phyloP scores from a whole-genome alignment of 2,329 filamentous ascomycete species.

The Penicillium concentricum region DNA sequence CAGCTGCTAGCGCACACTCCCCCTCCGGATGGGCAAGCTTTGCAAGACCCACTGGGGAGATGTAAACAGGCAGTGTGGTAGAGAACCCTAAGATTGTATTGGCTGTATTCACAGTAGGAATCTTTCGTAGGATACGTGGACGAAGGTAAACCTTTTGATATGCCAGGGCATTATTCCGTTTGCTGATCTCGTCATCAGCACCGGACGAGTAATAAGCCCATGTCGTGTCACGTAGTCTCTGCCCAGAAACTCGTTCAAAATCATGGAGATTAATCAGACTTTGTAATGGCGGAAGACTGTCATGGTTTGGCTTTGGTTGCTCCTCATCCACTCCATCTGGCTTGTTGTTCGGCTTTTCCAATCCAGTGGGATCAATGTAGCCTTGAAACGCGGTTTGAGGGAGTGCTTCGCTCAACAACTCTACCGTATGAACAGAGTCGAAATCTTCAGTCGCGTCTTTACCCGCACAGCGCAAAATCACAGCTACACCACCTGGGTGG shows the following conservation, averaged over 20 bases:
- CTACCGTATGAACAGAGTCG: slow-evolving; percentile 34
- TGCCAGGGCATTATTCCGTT: slow-evolving; percentile 42
- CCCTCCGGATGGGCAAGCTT: slow-evolving; percentile 46
- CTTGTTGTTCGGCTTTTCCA: not conserved
- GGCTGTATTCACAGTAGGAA: slow-evolving; percentile 38
- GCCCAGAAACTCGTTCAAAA: slow-evolving; percentile 36
- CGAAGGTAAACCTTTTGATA: slow-evolving; percentile 49
- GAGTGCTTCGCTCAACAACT: slow-evolving; percentile 31
- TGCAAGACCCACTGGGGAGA: slow-evolving; percentile 45
- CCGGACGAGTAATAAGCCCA: slow-evolving; percentile 50
- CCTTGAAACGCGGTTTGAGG: slow-evolving; percentile 27
- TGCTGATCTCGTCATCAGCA: slow-evolving; percentile 52
- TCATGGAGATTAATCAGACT: slow-evolving; percentile 39
- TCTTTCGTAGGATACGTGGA: slow-evolving; percentile 47
- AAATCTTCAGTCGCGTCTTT: slow-evolving; percentile 38
- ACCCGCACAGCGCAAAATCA: slow-evolving; percentile 37
- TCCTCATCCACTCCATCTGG: not conserved
- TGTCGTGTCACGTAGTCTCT: slow-evolving; percentile 29
- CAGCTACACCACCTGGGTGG: slow-evolving; percentile 35
- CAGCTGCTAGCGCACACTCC: slow-evolving; percentile 44
- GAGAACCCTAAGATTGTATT: slow-evolving; percentile 33
- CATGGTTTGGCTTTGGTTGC: not conserved
- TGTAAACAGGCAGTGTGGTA: slow-evolving; percentile 41
- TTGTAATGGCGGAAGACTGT: slow-evolving; percentile 26
- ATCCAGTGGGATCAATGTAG: slow-evolving; percentile 19